A percentile compares a stretch with the other conserved stretches of the same genome.
These are phyloP conservation scores for Cryphonectria naterciae DNA, from an alignment of 2,329 filamentous ascomycete species.

Conservation along the genomic window DNA sequence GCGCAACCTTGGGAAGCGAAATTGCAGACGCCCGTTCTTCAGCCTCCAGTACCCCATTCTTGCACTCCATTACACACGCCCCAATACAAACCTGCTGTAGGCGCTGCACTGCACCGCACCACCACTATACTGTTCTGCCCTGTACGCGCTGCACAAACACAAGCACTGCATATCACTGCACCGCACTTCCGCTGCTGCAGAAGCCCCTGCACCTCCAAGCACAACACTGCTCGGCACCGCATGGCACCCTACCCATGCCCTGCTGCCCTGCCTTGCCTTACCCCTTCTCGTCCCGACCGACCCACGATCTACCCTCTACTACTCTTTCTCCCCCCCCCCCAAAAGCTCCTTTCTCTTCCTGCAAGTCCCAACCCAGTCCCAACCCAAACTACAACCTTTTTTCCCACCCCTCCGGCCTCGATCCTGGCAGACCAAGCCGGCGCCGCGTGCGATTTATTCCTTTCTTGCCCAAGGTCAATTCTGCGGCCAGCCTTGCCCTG, in stretches of 20 bases:
- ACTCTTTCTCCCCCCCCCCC: background rate
- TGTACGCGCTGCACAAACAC: background rate
- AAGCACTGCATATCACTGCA: background rate
- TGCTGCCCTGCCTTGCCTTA: background rate
- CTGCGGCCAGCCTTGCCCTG: conserved; percentile 10
- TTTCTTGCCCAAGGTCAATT: conserved; percentile 9
- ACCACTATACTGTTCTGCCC: background rate
- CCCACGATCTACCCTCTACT: background rate
- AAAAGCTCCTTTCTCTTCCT: conserved; percentile 18
- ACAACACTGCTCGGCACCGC: background rate
- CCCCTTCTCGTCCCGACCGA: conserved; percentile 11
- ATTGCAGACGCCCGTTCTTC: conserved; percentile 21
- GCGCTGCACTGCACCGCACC: background rate
- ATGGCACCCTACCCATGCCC: background rate
- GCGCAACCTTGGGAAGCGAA: conserved; percentile 23
- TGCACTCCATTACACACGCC: conserved; percentile 4
- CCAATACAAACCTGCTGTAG: background rate
- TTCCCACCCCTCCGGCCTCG: conserved; percentile 10
- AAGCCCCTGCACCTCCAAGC: background rate
- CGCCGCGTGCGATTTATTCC: conserved; percentile 14
- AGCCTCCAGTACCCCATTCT: conserved; percentile 13
- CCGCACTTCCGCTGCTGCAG: background rate
- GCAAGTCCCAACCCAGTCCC: conserved; percentile 5
- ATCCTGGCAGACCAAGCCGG: conserved; percentile 21
- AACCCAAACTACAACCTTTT: conserved; percentile 4